Evolutionary conservation across 805 yeast species (phyloP).

Genomic region (Allodekkera sacchari): DNA sequence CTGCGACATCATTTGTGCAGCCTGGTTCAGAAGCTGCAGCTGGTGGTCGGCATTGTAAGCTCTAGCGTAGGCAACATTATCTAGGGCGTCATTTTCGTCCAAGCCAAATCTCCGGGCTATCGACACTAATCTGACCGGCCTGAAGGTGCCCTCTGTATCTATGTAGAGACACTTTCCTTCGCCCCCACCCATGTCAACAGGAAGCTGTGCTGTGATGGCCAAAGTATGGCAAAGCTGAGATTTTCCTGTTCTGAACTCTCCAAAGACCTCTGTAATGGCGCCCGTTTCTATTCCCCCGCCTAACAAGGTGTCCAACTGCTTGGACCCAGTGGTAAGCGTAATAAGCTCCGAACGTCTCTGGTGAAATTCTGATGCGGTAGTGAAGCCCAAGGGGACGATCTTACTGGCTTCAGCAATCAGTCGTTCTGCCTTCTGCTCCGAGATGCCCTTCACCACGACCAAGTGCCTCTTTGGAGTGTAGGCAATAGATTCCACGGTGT

Average conservation of each 20-base stretch:
- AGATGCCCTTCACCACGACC: constrained; percentile 77
- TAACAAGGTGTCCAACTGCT: constrained; percentile 80
- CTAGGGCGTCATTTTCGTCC: constrained; percentile 89
- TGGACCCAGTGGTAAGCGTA: constrained; percentile 91
- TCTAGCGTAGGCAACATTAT: constrained; percentile 94
- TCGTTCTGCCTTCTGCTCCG: constrained; percentile 91
- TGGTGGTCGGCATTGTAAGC: constrained; percentile 98
- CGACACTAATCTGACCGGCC: constrained; percentile 83
- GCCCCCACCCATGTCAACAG: constrained; percentile 96
- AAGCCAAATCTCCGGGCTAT: constrained; percentile 89
- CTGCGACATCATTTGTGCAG: constrained; percentile 94
- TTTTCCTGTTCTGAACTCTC: constrained; percentile 96
- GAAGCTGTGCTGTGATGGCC: constrained; percentile 94
- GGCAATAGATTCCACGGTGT: constrained; percentile 89
- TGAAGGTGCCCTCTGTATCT: constrained; percentile 95
- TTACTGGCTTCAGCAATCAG: constrained; percentile 76
- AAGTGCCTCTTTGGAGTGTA: constrained; percentile 82
- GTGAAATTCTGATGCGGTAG: constrained; percentile 93
- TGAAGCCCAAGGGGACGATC: constrained; percentile 91
- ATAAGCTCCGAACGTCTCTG: constrained; percentile 83
- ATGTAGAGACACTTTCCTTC: constrained; percentile 95
- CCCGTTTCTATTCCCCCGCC: constrained; percentile 99
- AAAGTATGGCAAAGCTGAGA: constrained; percentile 95
- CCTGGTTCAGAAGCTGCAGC: constrained; percentile 73
- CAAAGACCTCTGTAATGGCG: constrained; percentile 90